Evolutionary conservation across 108 stramenopile species (phyloP).

Genomic region (Fistulifera pelliculosa): DNA sequence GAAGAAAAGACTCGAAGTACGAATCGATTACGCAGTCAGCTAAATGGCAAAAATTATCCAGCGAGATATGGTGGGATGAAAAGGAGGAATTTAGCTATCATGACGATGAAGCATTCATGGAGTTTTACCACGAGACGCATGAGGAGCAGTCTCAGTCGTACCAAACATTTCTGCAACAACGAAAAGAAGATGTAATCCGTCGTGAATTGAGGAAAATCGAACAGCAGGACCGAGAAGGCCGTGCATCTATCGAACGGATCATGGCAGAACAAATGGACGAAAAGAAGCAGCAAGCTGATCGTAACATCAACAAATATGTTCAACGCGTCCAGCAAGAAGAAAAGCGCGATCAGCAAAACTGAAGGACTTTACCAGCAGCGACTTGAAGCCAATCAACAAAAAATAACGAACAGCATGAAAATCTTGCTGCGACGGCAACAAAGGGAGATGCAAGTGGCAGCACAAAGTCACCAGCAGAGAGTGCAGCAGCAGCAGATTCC

Average conservation of each 20-base stretch:
- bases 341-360: constrained; percentile 25
- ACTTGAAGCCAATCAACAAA: constrained; percentile 18
- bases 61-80: too few relatives aligned
- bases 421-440: constrained; percentile 32
- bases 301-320: constrained; percentile 23
- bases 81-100: too few relatives aligned
- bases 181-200: constrained; percentile 14
- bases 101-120: too few relatives aligned
- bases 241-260: constrained; percentile 30
- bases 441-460: constrained; percentile 27
- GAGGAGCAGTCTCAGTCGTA: constrained; percentile 51
- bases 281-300: constrained; percentile 24
- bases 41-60: too few relatives aligned
- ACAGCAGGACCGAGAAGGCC: constrained; percentile 26
- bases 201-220: constrained; percentile 20
- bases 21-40: too few relatives aligned
- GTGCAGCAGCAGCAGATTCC: constrained; percentile 24
- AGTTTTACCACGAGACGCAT: constrained; percentile 50
- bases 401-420: constrained; percentile 40
- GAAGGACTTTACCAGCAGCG: constrained; percentile 25
- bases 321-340: constrained; percentile 28
- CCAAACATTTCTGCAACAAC: constrained; percentile 3
- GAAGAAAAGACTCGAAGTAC: too few relatives aligned
- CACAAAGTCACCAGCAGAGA: constrained; percentile 40
- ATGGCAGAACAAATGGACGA: constrained; percentile 28